Base-by-base conservation (phyloP, 163 green algal genomes). In the Volvox carteri region DNA sequence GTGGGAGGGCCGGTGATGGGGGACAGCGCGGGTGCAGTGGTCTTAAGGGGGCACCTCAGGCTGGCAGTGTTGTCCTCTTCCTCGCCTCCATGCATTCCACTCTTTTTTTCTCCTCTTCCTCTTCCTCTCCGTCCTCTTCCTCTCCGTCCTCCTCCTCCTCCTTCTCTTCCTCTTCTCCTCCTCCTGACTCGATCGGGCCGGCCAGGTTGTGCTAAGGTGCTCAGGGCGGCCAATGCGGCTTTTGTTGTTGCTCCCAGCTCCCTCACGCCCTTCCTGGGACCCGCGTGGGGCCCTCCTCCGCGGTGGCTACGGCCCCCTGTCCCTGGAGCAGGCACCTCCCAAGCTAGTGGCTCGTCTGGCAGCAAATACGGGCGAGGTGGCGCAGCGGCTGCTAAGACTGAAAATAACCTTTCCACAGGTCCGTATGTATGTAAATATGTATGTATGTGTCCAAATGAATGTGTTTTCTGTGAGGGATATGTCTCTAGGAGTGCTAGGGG, bases 371-470 rank as follows among this genome's bases (percentile, higher is more conserved):
- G 68, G 90, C 7, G 16, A 44, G 25, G 52, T 93, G 54, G 84
- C 91, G 37, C 30, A 78, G 74, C 41, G 73, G 25, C 68, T 96
- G 76, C 39, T 96, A 75, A 5, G 44, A 42, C 78, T 96, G 19
- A 95, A 95, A 41, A 14, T 16, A 2, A 56, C 90, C 6, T 95
- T 96, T 62, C 94, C 94, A 9, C 44, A 73, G 87, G 87, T 68
- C 60, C 42, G 23, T 9, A 6, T 41, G 62, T 74, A 41, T 41
- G 30, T 74, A 28, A 21, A 28, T 72, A 35, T 33, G 60, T 72
- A 19, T 72, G 60, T 72, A 35, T 19, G 60, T 72, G 60, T 33
- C 7, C 8, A 72, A 35, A 72, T 74, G 62, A 21, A 28, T 41
- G 62, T 74, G 12, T 74, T 4, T 74, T 44, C 37, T 41, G n/a